Base-by-base conservation (phyloP, 805 yeast species). In the Jamesozyma spencerorum region DNA sequence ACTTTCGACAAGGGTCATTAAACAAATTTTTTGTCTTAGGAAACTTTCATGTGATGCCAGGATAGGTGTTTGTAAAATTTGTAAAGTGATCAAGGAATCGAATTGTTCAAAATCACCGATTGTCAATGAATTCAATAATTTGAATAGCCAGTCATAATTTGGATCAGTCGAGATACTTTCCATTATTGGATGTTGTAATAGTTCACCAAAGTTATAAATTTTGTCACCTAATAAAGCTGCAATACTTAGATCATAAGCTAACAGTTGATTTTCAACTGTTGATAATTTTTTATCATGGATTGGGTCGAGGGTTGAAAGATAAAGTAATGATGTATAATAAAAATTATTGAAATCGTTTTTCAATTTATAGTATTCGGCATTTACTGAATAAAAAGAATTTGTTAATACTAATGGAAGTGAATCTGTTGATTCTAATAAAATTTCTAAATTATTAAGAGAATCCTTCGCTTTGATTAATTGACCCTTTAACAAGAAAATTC, bases 121-220 rank as follows among this genome's bases (percentile, higher is more conserved):
- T 57, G 87, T 86, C 53, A 92, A 69, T 19, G 82, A 71, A 44
- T 76, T 67, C 39, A 92, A 69, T 47, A 88, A 64, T 37, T 80
- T 74, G 47, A 77, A 74, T 46, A 92, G 66, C 95, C 95, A 86
- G 29, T 65, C 61, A 59, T 75, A 75, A 34, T 67, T 66, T 31
- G 74, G 61, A 39, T 66, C 70, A 20, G 65, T 65, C 17, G 59
- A 48, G 32, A 82, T 70, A 31, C 69, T 62, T 32, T 66, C 58
- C 61, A 87, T 73, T 36, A 90, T 78, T 34, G 92, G 95, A 63
- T 90, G 97, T 60, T 87, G 77, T 45, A 92, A 72, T 47, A 92
- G 74, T 65, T 92, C 98, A 38, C 97, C 97, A 63, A 92, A 92
- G 66, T 90, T 92, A 69, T 86, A 92, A 51, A 90, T 85, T 54